phyloP scores from a whole-genome alignment of 257 asterid species.

The Capsicum pubescens region DNA sequence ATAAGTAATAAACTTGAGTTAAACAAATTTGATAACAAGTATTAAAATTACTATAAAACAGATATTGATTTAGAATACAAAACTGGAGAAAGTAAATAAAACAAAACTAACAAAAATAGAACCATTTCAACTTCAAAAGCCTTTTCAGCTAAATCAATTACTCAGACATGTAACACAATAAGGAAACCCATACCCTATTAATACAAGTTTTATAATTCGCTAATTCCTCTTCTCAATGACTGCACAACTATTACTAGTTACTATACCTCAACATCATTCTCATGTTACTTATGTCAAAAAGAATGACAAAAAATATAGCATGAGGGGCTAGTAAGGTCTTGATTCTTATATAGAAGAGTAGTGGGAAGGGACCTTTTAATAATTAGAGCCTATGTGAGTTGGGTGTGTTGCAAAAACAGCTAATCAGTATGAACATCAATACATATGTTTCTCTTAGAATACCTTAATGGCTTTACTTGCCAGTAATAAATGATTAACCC shows the following conservation, averaged over 20 bases:
- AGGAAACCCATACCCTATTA: neutral
- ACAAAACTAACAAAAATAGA: neutral
- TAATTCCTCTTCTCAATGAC: neutral
- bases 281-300: neutral
- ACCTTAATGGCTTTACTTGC: neutral
- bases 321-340: no score
- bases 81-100: no score
- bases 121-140: neutral
- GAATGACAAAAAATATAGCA: neutral
- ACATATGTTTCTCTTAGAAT: constrained; percentile 9
- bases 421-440: neutral
- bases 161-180: neutral
- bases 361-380: no score
- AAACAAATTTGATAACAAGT: no score
- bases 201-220: neutral
- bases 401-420: constrained; percentile 10
- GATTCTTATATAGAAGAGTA: no score
- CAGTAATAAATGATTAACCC: neutral
- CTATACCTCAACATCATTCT: neutral
- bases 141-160: neutral
- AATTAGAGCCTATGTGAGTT: neutral
- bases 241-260: constrained; percentile 5
- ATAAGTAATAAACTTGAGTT: no score
- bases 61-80: no score
- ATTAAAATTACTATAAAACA: no score